Evolutionary conservation across 169 alveolate genomes (phyloP).

Genomic region (Eimeria tenella): DNA sequence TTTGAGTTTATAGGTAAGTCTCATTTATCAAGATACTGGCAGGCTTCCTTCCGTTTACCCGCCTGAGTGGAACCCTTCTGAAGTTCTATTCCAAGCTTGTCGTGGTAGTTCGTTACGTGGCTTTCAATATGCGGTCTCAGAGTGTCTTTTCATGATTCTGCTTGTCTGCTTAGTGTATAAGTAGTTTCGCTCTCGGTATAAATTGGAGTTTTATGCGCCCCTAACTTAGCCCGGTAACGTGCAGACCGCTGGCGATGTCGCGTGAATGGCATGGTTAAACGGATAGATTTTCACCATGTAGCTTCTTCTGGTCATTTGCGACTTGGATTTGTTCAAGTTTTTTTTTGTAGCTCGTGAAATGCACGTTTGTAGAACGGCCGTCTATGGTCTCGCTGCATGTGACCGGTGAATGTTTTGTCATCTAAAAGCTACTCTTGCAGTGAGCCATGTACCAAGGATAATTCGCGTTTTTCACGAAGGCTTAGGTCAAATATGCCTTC

Average conservation of each 20-base stretch:
- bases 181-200: no score
- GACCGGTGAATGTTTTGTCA: not conserved
- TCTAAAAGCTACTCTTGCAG: not conserved
- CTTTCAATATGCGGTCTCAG: not conserved
- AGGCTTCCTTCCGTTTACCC: not conserved
- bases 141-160: not conserved
- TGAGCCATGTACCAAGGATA: no score
- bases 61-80: no score
- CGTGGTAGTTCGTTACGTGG: no score
- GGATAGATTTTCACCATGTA: no score
- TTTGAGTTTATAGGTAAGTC: constrained; percentile 44
- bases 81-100: no score
- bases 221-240: not conserved
- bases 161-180: not conserved
- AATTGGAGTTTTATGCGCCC: not conserved
- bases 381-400: not conserved
- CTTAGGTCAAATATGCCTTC: no score
- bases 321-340: no score
- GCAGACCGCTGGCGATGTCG: not conserved
- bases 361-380: not conserved
- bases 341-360: no score
- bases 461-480: no score
- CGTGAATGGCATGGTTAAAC: not conserved
- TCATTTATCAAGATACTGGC: not conserved
- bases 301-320: no score